Evolutionary conservation across 306 rosid species (phyloP).

Genomic region (Inga oerstediana): DNA sequence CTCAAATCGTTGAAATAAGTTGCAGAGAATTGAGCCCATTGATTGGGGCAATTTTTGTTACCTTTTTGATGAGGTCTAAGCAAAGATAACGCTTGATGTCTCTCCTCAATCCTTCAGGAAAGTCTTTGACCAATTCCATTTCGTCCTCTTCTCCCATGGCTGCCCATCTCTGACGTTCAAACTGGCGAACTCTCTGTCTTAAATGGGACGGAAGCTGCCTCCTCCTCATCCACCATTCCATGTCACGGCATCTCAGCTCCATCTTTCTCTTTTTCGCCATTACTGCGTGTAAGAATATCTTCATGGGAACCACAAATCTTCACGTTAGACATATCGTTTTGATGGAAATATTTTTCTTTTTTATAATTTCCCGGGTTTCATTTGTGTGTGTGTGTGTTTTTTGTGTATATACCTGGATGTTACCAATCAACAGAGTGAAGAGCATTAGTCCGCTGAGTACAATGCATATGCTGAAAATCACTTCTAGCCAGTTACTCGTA

Average conservation of each 20-base stretch:
- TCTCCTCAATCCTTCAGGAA: conserved; percentile 97
- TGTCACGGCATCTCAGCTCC: conserved; percentile 93
- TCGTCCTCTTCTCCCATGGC: conserved; percentile 97
- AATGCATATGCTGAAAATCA: conserved; percentile 81
- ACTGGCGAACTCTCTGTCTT: conserved; percentile 88
- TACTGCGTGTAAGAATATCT: conserved; percentile 94
- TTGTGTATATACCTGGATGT: conserved; percentile 70
- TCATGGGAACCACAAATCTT: neutral
- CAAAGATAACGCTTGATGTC: conserved; percentile 92
- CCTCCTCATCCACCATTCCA: conserved; percentile 99
- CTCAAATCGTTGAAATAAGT: neutral
- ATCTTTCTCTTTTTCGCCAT: conserved; percentile 97
- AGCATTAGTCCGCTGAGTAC: conserved; percentile 89
- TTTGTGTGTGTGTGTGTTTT: neutral
- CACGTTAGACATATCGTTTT: neutral
- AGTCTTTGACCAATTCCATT: conserved; percentile 83
- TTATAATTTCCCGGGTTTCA: neutral
- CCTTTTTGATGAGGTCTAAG: conserved; percentile 89
- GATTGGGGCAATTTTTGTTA: conserved; percentile 10
- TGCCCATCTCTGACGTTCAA: conserved; percentile 88
- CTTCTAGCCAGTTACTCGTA: conserved; percentile 95
- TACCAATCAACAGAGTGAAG: conserved; percentile 95
- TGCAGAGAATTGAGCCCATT: neutral
- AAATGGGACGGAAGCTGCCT: conserved; percentile 86
- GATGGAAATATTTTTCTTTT: neutral